Conservation (phyloP, 768 basidiomycete species). For the Lentinula sp. region DNA sequence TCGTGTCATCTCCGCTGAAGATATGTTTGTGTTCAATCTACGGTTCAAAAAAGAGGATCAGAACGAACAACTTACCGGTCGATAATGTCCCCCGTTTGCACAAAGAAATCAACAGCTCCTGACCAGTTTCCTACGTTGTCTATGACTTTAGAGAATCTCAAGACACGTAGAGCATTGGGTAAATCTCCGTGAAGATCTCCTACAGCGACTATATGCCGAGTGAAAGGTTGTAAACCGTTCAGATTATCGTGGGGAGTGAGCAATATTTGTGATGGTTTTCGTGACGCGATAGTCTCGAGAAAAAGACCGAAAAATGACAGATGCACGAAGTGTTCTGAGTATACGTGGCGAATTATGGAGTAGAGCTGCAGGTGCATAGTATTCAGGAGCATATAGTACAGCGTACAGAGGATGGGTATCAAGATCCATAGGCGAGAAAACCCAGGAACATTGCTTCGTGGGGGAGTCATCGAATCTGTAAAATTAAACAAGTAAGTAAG, state of each 20-base stretch:
- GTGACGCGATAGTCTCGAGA: neutral
- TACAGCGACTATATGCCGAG: constrained; percentile 72
- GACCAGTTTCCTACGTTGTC: constrained; percentile 75
- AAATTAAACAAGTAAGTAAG: neutral
- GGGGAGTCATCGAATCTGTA: neutral
- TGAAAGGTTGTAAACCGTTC: constrained; percentile 19
- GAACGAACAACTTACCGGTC: constrained; percentile 54
- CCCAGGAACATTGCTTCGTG: neutral
- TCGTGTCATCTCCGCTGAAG: constrained; percentile 82
- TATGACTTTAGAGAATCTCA: constrained; percentile 75
- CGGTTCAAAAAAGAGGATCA: neutral
- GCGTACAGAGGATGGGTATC: neutral
- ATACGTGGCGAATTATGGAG: neutral
- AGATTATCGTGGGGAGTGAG: neutral
- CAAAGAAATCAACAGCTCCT: constrained; percentile 77
- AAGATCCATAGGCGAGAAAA: neutral
- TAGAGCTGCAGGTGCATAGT: neutral
- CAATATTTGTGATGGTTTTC: neutral
- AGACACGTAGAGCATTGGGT: constrained; percentile 69
- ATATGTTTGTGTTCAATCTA: neutral
- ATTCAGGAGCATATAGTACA: neutral
- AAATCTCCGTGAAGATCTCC: constrained; percentile 92
- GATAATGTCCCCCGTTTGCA: constrained; percentile 95
- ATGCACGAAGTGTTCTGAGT: neutral
- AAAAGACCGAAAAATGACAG: neutral